Conservation (phyloP, 306 rosid genomes). For the Rosa persica region DNA sequence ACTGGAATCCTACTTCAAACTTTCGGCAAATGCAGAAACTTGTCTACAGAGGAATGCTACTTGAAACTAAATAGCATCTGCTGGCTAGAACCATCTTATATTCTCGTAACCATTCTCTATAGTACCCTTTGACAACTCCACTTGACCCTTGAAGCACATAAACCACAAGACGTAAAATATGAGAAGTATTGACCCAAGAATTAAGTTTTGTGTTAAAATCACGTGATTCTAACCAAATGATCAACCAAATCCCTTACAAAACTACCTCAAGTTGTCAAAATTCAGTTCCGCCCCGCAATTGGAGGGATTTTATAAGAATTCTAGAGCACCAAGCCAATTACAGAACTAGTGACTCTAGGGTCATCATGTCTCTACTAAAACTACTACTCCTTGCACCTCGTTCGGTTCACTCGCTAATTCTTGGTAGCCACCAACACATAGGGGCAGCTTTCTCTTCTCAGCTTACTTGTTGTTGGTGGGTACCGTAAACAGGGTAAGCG, state of each 20-base stretch:
- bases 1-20: background rate
- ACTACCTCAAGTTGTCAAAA: slow-evolving; percentile 69
- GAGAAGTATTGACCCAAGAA: background rate
- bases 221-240: slow-evolving; percentile 47
- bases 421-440: slow-evolving; percentile 4
- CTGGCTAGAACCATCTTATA: no score
- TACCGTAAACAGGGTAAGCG: slow-evolving; percentile 78
- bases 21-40: background rate
- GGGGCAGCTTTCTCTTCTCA: slow-evolving; percentile 27
- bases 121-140: background rate
- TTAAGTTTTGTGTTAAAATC: slow-evolving; percentile 38
- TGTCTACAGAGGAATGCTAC: background rate
- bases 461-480: slow-evolving; percentile 96
- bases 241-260: slow-evolving; percentile 55
- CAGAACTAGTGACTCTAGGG: slow-evolving; percentile 32
- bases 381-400: slow-evolving; percentile 27
- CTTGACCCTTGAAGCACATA: background rate
- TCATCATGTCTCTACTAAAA: slow-evolving; percentile 33
- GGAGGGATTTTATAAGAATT: slow-evolving; percentile 61
- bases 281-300: slow-evolving; percentile 76
- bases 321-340: slow-evolving; percentile 52
- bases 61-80: no score
- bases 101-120: background rate
- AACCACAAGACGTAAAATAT: background rate
- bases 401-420: slow-evolving; percentile 6